A percentile compares a stretch with the other conserved stretches of the same genome.
Evolutionary conservation across 352 stramenopile species (phyloP).

Genomic region (Phytophthora sp.): DNA sequence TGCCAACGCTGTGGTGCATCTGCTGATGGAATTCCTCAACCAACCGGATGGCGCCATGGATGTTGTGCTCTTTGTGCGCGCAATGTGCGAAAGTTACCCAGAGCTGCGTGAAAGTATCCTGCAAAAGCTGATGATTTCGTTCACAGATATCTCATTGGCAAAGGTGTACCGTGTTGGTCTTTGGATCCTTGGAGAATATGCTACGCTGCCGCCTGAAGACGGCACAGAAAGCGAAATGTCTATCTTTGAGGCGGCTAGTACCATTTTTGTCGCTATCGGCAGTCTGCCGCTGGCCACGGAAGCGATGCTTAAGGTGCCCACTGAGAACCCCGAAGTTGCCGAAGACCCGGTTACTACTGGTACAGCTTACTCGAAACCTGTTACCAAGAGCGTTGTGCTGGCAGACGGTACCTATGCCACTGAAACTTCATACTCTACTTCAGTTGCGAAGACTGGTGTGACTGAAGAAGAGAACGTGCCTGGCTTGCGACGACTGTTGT

Average conservation of each 20-base stretch:
- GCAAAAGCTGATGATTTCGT: conserved; percentile 94
- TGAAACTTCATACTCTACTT: conserved; percentile 92
- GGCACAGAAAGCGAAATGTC: conserved; percentile 70
- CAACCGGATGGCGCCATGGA: conserved; percentile 96
- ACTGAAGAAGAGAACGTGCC: conserved; percentile 74
- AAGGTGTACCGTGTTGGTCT: conserved; percentile 98
- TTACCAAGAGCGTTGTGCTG: conserved; percentile 98
- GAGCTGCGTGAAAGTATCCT: conserved; percentile 93
- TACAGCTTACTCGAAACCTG: conserved; percentile 86
- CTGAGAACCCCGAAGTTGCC: conserved; percentile 26
- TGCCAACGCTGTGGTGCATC: conserved; percentile 96
- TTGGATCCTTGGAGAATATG: conserved; percentile 97
- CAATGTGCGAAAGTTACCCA: conserved; percentile 97
- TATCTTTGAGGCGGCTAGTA: conserved; percentile 74
- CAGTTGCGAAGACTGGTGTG: conserved; percentile 42
- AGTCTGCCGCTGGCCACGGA: conserved; percentile 74
- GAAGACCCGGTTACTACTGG: conserved; percentile 32
- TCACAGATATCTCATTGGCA: conserved; percentile 94
- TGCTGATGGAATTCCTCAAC: conserved; percentile 99
- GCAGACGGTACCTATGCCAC: conserved; percentile 99
- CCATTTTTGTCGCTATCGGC: conserved; percentile 91
- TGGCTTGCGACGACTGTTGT: conserved; percentile 88
- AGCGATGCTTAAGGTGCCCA: conserved; percentile 55
- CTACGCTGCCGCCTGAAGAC: conserved; percentile 48
- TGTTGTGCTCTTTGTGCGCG: conserved; percentile 98